A percentile compares a stretch with the other conserved stretches of the same genome.
Conservation (phyloP, 495 filamentous ascomycete species). For the Trichoderma erinaceum region DNA sequence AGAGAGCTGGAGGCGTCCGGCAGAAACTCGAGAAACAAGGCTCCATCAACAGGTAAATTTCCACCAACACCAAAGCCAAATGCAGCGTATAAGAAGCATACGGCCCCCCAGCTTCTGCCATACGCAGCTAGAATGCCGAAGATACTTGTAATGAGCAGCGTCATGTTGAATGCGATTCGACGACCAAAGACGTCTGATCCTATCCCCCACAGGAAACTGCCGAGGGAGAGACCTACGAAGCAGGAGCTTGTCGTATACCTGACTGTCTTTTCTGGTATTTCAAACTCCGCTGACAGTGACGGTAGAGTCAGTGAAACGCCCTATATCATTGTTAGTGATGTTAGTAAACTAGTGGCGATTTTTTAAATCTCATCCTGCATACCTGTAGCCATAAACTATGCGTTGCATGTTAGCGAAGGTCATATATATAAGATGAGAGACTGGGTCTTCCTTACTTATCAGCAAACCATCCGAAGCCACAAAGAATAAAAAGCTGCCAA, state of each 20-base stretch:
- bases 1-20: constrained; percentile 71
- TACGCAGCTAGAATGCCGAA: constrained; percentile 67
- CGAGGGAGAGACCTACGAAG: constrained; percentile 58
- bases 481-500: constrained; percentile 75
- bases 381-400: constrained; percentile 49
- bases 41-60: constrained; percentile 75
- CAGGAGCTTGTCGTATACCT: constrained; percentile 48
- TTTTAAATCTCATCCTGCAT: constrained; percentile 27
- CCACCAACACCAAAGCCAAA: constrained; percentile 55
- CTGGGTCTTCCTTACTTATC: constrained; percentile 41
- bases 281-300: constrained; percentile 62
- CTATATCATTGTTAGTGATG: constrained; percentile 34
- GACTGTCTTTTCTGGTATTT: constrained; percentile 44
- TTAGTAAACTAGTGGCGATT: constrained; percentile 32
- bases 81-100: constrained; percentile 47
- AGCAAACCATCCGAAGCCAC: constrained; percentile 70
- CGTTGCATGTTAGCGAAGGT: constrained; percentile 11
- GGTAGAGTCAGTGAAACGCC: constrained; percentile 72
- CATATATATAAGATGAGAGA: neutral
- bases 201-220: constrained; percentile 76
- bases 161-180: constrained; percentile 71
- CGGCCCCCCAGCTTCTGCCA: constrained; percentile 60
- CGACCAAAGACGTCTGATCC: constrained; percentile 65
- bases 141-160: constrained; percentile 60
- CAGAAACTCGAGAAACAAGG: constrained; percentile 74